phyloP scores from a whole-genome alignment of 2,329 filamentous ascomycete genomes.

The Fusarium sp. region DNA sequence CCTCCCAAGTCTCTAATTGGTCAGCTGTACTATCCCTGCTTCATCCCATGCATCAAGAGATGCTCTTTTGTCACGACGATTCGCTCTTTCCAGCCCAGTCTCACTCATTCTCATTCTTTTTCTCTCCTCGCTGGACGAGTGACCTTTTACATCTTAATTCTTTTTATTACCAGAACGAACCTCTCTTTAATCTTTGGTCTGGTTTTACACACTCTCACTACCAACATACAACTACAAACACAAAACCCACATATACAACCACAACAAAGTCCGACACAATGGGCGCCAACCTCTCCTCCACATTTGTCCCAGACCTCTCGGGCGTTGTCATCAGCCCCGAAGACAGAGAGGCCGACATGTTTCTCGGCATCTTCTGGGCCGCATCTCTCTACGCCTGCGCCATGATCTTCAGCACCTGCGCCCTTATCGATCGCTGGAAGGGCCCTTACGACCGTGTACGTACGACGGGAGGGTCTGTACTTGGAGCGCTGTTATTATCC shows the following conservation, averaged over 20 bases:
- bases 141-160: neutral
- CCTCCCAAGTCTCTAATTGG: neutral
- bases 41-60: conserved; percentile 7
- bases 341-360: conserved; percentile 48
- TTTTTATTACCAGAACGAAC: conserved; percentile 3
- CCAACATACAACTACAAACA: neutral
- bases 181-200: conserved; percentile 7
- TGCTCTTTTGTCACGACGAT: conserved; percentile 28
- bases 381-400: conserved; percentile 52
- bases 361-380: conserved; percentile 52
- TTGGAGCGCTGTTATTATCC: conserved; percentile 50
- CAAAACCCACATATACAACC: neutral
- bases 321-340: conserved; percentile 47
- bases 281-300: conserved; percentile 56
- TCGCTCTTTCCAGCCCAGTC: conserved; percentile 16
- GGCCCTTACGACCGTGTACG: conserved; percentile 51
- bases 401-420: conserved; percentile 57
- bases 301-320: conserved; percentile 53
- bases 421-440: conserved; percentile 57
- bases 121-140: conserved; percentile 44
- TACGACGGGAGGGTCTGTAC: conserved; percentile 44
- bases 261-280: conserved; percentile 42
- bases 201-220: neutral
- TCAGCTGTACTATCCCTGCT: conserved; percentile 27
- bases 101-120: conserved; percentile 24